Percentiles rank a stretch among this genome's conserved stretches.
Conservation (phyloP, 2,329 filamentous ascomycete species). For the Beauveria scarabaeidicola region DNA sequence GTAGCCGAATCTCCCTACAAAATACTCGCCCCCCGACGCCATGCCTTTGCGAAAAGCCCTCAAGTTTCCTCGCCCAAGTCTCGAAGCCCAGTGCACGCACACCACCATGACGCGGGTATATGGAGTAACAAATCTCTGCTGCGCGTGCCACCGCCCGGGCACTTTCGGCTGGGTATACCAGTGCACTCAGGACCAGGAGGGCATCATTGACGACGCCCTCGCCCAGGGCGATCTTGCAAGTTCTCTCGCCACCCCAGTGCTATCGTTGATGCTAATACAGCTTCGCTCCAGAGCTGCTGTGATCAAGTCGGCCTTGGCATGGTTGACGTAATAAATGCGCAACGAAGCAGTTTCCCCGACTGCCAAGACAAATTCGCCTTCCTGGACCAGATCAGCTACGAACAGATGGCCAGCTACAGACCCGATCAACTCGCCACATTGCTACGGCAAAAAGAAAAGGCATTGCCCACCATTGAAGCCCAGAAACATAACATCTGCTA, state of each 20-base stretch:
- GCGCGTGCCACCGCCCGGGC: conserved; percentile 46
- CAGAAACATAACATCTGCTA: not conserved
- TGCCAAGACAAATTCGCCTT: conserved; percentile 36
- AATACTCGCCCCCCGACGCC: not conserved
- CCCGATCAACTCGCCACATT: conserved; percentile 39
- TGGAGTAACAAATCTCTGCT: conserved; percentile 43
- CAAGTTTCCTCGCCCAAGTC: conserved; percentile 10
- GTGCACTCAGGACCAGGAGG: conserved; percentile 57
- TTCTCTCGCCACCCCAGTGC: not conserved
- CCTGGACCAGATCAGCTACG: conserved; percentile 34
- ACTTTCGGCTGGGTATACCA: conserved; percentile 64
- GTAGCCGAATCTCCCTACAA: not conserved
- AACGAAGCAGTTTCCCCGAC: conserved; percentile 31
- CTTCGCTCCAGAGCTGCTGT: conserved; percentile 15
- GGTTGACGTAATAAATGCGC: conserved; percentile 24
- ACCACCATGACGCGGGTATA: conserved; percentile 60
- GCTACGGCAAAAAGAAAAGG: conserved; percentile 42
- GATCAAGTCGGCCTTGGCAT: conserved; percentile 28
- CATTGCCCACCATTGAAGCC: conserved; percentile 20
- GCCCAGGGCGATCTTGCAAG: conserved; percentile 17
- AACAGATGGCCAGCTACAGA: conserved; percentile 36
- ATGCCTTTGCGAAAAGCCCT: conserved; percentile 5
- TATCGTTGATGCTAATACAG: not conserved
- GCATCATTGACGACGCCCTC: conserved; percentile 25
- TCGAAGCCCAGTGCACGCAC: conserved; percentile 51